These are phyloP conservation scores for Trichoderma hamatum DNA, from an alignment of 2,329 filamentous ascomycete genomes.

Conservation along the genomic window DNA sequence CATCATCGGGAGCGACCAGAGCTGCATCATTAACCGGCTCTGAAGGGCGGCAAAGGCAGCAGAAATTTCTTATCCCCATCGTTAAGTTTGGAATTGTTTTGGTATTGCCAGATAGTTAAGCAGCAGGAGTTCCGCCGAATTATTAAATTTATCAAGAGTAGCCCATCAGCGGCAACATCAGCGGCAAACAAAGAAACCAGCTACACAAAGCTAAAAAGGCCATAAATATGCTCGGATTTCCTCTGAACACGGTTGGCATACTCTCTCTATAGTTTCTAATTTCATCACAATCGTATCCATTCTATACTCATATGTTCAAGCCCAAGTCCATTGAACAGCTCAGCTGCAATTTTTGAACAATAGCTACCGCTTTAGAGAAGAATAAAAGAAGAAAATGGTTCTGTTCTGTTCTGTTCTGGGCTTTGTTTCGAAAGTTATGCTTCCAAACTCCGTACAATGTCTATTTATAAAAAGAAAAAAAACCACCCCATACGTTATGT, in stretches of 20 bases:
- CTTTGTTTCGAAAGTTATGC: neutral
- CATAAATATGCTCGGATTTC: neutral
- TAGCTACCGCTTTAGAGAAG: slow-evolving; percentile 4
- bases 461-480: neutral
- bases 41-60: neutral
- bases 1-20: neutral
- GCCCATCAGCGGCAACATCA: neutral
- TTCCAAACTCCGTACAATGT: slow-evolving; percentile 1
- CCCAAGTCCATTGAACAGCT: neutral
- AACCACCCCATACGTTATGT: neutral
- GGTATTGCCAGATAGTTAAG: neutral
- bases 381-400: neutral
- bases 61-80: neutral
- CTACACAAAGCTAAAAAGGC: neutral
- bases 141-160: neutral
- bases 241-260: neutral
- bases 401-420: neutral
- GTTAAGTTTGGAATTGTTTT: neutral
- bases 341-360: neutral
- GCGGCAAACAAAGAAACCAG: neutral
- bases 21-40: neutral
- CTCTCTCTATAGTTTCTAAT: neutral
- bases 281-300: neutral
- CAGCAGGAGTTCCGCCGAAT: neutral
- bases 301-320: neutral